Base-by-base conservation (phyloP, 495 filamentous ascomycete species). In the Sordaria brevicollis region DNA sequence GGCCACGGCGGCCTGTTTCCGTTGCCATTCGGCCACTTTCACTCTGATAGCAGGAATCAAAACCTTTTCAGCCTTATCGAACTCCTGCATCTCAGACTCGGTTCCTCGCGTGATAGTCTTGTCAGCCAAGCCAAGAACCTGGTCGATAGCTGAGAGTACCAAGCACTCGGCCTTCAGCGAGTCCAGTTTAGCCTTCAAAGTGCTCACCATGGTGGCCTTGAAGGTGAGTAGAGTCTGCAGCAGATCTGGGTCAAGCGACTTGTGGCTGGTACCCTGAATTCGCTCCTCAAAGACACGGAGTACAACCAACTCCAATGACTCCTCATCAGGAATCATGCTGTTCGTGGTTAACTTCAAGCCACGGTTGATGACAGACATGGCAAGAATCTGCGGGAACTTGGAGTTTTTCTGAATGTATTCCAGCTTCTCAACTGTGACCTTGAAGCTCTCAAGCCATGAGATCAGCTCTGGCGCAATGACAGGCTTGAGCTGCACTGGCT, bases 81-180 rank as follows among this genome's bases (percentile, higher is more conserved):
- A 74, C 68, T 78, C 67, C 39, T 72, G 72, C 67, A 57, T 77
- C 34, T 77, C 71, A 0, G 70, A 34, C 33, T 76, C 75, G 65
- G 67, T 68, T 21, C 70, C 75, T 17, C 71, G 70, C 71, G 76
- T 75, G 5, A 70, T 76, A 66, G 74, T 80, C 33, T 71, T 68
- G 37, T 81, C 76, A 1, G 72, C 43, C 38, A 81, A 77, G 15
- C 79, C 79, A 21, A 81, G 70, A n/a, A 76, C 77, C 2, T 78
- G 77, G 35, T 79, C 75, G n/a, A 80, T 73, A 7, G 79, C 78
- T 7, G 78, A 80, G 35, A 81, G 54, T 4, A 80, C 71, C 72
- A 81, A 57, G 65, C 71, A 73, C 69, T 80, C 78, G 8, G 77
- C 68, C 65, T 77, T 75, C 21, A 71, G 68, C 41, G 57, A 49